phyloP scores from a whole-genome alignment of 2,329 filamentous ascomycete species.

The Hypoxylon sp. region DNA sequence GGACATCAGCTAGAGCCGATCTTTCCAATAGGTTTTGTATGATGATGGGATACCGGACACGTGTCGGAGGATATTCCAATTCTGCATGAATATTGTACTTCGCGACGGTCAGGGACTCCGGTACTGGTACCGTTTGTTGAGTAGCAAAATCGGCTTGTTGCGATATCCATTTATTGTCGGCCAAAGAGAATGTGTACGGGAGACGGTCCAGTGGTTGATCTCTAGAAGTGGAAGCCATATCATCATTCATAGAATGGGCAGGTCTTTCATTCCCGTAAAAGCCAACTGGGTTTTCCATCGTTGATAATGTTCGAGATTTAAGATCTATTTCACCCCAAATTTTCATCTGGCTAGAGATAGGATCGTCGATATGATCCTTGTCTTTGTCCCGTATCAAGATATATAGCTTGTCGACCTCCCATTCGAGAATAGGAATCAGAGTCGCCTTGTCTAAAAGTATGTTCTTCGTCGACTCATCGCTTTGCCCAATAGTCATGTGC shows the following conservation, averaged over 20 bases:
- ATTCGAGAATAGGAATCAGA: constrained; percentile 57
- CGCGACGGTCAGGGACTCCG: constrained; percentile 48
- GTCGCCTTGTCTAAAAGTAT: constrained; percentile 61
- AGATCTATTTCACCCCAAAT: constrained; percentile 62
- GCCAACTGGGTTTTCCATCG: constrained; percentile 11
- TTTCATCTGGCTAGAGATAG: constrained; percentile 59
- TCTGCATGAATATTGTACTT: constrained; percentile 65
- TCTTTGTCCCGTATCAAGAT: constrained; percentile 61
- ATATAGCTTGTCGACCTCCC: constrained; percentile 58
- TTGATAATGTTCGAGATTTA: constrained; percentile 32
- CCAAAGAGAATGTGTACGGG: constrained; percentile 35
- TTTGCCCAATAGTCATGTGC: constrained; percentile 71
- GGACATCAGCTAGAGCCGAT: constrained; percentile 55
- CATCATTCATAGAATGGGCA: background rate
- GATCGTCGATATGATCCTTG: constrained; percentile 39
- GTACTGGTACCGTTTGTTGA: constrained; percentile 1
- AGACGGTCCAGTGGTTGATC: constrained; percentile 12
- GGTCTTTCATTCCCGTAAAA: constrained; percentile 28
- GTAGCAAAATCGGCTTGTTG: constrained; percentile 4
- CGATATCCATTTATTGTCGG: constrained; percentile 35
- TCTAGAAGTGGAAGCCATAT: background rate
- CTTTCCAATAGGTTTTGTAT: constrained; percentile 55
- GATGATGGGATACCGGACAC: constrained; percentile 53
- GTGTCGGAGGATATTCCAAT: constrained; percentile 56
- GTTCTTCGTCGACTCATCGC: constrained; percentile 58